Percentiles rank a stretch among this genome's conserved stretches.
phyloP scores from a whole-genome alignment of 352 stramenopile genomes.

The Globisporangium echinulatum region DNA sequence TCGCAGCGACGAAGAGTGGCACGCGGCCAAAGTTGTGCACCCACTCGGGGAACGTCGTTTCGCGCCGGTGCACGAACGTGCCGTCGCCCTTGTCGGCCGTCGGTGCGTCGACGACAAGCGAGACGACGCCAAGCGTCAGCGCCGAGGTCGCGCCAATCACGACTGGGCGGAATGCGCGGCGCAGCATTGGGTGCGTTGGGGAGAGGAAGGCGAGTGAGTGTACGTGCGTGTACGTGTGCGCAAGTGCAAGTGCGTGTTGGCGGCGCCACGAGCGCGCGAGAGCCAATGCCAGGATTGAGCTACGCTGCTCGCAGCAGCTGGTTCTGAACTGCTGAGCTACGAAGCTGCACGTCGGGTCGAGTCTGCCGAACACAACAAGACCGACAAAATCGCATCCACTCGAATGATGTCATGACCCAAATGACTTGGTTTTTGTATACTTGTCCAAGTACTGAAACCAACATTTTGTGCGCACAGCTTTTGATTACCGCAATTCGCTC shows the following conservation, averaged over 20 bases:
- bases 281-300: not conserved
- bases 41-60: slow-evolving; percentile 54
- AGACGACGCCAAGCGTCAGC: slow-evolving; percentile 9
- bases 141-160: slow-evolving; percentile 15
- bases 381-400: too few relatives aligned
- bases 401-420: too few relatives aligned
- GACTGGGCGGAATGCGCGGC: slow-evolving; percentile 15
- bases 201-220: too few relatives aligned
- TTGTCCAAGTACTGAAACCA: too few relatives aligned
- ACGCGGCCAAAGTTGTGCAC: slow-evolving; percentile 48
- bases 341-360: too few relatives aligned
- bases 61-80: slow-evolving; percentile 24
- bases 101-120: slow-evolving; percentile 61
- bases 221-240: too few relatives aligned
- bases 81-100: slow-evolving; percentile 48
- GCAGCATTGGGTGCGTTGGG: slow-evolving; percentile 20
- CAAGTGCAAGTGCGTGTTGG: not conserved
- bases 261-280: not conserved
- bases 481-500: too few relatives aligned
- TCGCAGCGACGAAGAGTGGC: slow-evolving; percentile 43
- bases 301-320: too few relatives aligned
- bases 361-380: too few relatives aligned
- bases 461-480: too few relatives aligned
- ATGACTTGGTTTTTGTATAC: too few relatives aligned
- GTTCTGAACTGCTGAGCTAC: too few relatives aligned